Percentiles rank a stretch among this genome's conserved stretches.
phyloP scores from a whole-genome alignment of 2,329 filamentous ascomycete species.

The Ophiobolus disseminans region DNA sequence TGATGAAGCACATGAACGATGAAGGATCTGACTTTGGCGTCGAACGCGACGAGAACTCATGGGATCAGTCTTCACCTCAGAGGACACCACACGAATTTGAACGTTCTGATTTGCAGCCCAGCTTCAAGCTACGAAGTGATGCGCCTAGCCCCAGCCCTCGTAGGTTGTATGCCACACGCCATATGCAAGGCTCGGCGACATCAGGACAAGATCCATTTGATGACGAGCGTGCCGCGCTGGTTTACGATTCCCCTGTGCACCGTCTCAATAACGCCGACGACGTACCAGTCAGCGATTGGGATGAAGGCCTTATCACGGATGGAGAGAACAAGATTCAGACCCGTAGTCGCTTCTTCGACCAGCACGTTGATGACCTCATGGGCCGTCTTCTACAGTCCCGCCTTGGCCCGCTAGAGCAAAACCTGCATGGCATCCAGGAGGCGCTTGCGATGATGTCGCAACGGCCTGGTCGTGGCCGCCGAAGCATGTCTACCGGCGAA shows the following conservation, averaged over 20 bases:
- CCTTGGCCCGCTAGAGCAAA: conserved; percentile 80
- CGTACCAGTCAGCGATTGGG: conserved; percentile 86
- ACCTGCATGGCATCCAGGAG: conserved; percentile 77
- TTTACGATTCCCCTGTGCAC: conserved; percentile 65
- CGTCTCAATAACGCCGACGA: conserved; percentile 69
- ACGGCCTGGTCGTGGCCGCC: conserved; percentile 60
- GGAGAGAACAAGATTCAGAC: conserved; percentile 78
- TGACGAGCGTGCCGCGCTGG: conserved; percentile 66
- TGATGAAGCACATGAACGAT: conserved; percentile 85
- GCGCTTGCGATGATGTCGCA: conserved; percentile 67
- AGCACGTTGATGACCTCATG: conserved; percentile 85
- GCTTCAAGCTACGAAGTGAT: conserved; percentile 65
- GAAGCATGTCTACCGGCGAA: conserved; percentile 72
- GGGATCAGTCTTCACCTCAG: conserved; percentile 44
- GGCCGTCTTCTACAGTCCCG: conserved; percentile 77
- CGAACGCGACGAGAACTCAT: conserved; percentile 65
- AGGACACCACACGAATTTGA: conserved; percentile 45
- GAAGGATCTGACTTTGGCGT: conserved; percentile 76
- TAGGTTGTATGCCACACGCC: conserved; percentile 50
- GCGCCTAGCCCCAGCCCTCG: conserved; percentile 76
- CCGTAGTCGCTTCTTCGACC: conserved; percentile 87
- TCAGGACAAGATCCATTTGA: conserved; percentile 63
- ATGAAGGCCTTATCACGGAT: conserved; percentile 80
- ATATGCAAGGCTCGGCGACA: conserved; percentile 43
- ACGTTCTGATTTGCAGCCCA: conserved; percentile 40